These are phyloP conservation scores for Plasmodium gallinaceum DNA, from an alignment of 169 alveolate species.

Conservation along the genomic window DNA sequence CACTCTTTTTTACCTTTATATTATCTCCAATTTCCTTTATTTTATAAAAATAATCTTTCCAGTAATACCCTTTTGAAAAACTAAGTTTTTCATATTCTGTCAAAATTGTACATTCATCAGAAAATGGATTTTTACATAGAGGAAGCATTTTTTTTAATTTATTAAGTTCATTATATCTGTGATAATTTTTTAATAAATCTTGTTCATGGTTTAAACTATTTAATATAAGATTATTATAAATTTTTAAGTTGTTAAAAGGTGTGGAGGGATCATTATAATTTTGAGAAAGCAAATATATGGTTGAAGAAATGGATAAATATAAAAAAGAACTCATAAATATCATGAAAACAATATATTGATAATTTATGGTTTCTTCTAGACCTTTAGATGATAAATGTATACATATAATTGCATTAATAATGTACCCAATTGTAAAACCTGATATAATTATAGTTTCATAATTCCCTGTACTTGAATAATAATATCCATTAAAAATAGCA, in stretches of 20 bases:
- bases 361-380: conserved; percentile 84
- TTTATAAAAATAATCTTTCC: background rate
- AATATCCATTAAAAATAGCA: conserved; percentile 64
- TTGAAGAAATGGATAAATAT: conserved; percentile 79
- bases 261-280: conserved; percentile 16
- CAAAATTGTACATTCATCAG: conserved; percentile 17
- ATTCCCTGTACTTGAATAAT: conserved; percentile 44
- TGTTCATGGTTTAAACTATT: conserved; percentile 43
- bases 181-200: conserved; percentile 58
- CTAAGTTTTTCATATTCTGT: background rate
- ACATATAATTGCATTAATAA: conserved; percentile 81
- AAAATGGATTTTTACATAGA: conserved; percentile 16
- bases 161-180: conserved; percentile 45
- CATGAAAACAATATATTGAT: conserved; percentile 79
- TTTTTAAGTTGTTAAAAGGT: conserved; percentile 7
- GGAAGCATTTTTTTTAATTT: conserved; percentile 17
- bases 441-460: conserved; percentile 62
- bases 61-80: conserved; percentile 7
- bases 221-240: conserved; percentile 37
- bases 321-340: conserved; percentile 79
- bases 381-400: conserved; percentile 80
- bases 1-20: background rate
- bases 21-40: background rate
- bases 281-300: conserved; percentile 70
- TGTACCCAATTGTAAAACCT: conserved; percentile 84